Conservation (phyloP, 202 grass and related monocot species). For the Brachypodium distachyon region DNA sequence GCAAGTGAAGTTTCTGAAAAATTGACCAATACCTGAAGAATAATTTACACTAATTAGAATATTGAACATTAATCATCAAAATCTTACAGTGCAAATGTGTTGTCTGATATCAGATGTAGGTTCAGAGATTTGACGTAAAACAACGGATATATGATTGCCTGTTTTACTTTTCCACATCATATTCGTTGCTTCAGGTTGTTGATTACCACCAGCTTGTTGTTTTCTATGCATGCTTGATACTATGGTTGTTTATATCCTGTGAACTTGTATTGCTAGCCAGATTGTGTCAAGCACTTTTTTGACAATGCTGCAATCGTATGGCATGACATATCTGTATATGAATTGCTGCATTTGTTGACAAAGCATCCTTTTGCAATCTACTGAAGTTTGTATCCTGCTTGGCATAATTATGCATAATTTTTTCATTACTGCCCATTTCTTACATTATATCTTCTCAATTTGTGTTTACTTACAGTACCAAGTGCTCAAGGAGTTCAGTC, state of each 20-base stretch:
- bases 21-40: not conserved
- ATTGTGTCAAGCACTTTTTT: not conserved
- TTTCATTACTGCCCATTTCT: not conserved
- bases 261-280: not conserved
- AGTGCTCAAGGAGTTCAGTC: conserved; percentile 62
- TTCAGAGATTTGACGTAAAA: not conserved
- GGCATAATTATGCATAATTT: conserved; percentile 10
- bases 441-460: conserved; percentile 26
- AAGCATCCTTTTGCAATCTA: not conserved
- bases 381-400: not conserved
- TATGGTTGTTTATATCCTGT: not conserved
- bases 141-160: not conserved
- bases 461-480: conserved; percentile 50
- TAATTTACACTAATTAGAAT: not conserved
- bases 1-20: not conserved
- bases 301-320: not conserved
- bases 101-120: not conserved
- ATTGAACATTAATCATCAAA: not conserved
- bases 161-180: not conserved
- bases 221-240: not conserved
- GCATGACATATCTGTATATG: not conserved
- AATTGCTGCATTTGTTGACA: not conserved
- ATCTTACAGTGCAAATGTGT: not conserved
- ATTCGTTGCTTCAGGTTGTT: not conserved
- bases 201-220: not conserved